Evolutionary conservation across 2,329 filamentous ascomycete genomes (phyloP), one percentile per base, ranked within the genome.

Genomic region (Elsinoe perseae): DNA sequence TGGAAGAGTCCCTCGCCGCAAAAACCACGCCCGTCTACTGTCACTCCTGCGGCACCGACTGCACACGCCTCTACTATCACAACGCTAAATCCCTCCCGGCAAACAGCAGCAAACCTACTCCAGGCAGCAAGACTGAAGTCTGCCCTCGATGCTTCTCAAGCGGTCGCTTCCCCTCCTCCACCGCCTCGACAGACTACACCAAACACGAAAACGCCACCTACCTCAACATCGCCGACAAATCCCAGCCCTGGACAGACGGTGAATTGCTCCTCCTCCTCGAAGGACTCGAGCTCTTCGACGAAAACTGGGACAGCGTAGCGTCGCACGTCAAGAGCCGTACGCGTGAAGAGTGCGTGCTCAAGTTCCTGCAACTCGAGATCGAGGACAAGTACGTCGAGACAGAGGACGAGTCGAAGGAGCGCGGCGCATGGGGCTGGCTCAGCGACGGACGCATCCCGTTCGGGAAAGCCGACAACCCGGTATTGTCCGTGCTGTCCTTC

Each of bases 401-500:
- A 12, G 83, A 89, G 6, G 85, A 92, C 21, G 59, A 63, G 6
- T 62, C 75, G 42, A 9, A 80, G 74, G 80, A 83, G 6, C 75
- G 87, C 56, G 77, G 81, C 56, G 76, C 86, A 56, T 76, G 93
- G 32, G 85, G 86, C 30, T 80, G 83, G 57, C 80, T 89, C 53
- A 72, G 69, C 56, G 81, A 86, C 58, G 91, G 91, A 7, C 84
- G 89, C 60, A 79, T 95, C 44, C 93, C 93, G 0, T 93, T 97
- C 70, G 91, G 83, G 69, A 89, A 95, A 68, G 85, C 87, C 12
- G 93, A 98, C 66, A 98, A 97, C 70, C 92, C 95, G 0, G 89
- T 98, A 61, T 86, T 98, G 81, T 95, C 91, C 18, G 93, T 97
- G 2, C 88, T 98, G 63, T 87, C 88, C 55, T 98, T 96, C 77